Evolutionary conservation across 2,329 filamentous ascomycete species (phyloP), one percentile per base, ranked within the genome.

Genomic region (Penicillium sp.): DNA sequence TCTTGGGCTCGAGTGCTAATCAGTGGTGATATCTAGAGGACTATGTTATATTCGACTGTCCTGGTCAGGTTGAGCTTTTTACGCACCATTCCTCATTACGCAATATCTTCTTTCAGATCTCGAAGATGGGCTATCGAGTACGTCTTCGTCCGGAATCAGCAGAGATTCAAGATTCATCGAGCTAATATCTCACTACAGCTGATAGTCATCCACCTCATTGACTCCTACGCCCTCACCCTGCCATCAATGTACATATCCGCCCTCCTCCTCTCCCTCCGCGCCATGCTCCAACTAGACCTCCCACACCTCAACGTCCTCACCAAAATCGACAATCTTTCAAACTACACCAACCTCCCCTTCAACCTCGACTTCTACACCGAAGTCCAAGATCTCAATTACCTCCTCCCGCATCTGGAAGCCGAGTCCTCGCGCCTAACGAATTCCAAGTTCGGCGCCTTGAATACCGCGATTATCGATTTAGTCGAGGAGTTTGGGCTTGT

Each of bases 251-350:
- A 97, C 78, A 90, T 99, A 61, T 96, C 94, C 68, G 95, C 96
- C 70, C 84, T 99, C 59, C 88, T 99, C 59, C 88, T 99, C 26
- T 94, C 93, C 58, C 87, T 99, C 65, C 90, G 95, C 67, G 93
- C 92, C 70, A 99, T 99, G 94, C 87, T 99, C 56, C 95, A 98
- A 79, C 94, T 99, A 85, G 95, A 98, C 73, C 90, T 98, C 63
- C 93, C 95, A 0, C 92, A 97, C 73, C 83, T 99, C 68, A 99
- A 99, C 73, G 91, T 99, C 64, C 85, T 99, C 28, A 97, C 93
- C 60, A 99, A 99, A 80, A 96, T 99, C 79, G 95, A 99, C 79
- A 97, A 97, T 73, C 83, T 99, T 57, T 82, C 88, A 38, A 87
- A 89, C 55, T 97, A 97, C 73, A 89, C 92, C 51, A 87, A 91